Conservation (phyloP, 2,329 filamentous ascomycete genomes). For the Botrytis hyacinthi region DNA sequence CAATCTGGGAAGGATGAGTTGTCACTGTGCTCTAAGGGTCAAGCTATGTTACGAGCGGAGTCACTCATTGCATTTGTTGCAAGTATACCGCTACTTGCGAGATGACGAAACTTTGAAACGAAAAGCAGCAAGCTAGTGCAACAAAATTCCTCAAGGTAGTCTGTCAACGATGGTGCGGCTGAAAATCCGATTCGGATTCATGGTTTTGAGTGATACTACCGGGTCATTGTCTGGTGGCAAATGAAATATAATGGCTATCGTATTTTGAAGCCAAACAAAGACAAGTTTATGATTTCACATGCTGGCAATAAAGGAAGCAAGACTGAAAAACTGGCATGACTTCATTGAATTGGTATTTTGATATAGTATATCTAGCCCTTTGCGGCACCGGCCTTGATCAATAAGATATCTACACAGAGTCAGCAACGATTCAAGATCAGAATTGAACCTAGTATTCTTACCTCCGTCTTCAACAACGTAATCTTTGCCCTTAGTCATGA, state of each 20-base stretch:
- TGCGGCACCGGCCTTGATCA: conserved; percentile 38
- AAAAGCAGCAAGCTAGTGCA: neutral
- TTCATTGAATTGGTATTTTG: conserved; percentile 19
- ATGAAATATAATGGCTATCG: neutral
- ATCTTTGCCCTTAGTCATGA: conserved; percentile 98
- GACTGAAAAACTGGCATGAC: neutral
- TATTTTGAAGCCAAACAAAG: neutral
- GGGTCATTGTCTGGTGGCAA: neutral
- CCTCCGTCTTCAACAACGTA: conserved; percentile 83
- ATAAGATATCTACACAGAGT: conserved; percentile 29
- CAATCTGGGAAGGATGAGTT: neutral
- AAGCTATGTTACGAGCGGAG: neutral
- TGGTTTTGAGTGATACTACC: neutral
- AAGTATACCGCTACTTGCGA: neutral
- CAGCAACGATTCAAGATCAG: neutral
- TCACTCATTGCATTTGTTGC: neutral
- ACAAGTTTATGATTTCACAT: neutral
- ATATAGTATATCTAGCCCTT: conserved; percentile 34
- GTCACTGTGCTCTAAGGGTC: neutral
- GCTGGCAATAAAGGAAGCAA: neutral
- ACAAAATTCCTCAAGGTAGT: neutral
- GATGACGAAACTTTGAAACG: neutral
- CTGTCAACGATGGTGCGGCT: neutral
- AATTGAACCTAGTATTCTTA: conserved; percentile 41
- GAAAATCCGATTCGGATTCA: too few relatives aligned